phyloP scores from a whole-genome alignment of 73 alveolate species.

The Symbiodinium pilosum region DNA sequence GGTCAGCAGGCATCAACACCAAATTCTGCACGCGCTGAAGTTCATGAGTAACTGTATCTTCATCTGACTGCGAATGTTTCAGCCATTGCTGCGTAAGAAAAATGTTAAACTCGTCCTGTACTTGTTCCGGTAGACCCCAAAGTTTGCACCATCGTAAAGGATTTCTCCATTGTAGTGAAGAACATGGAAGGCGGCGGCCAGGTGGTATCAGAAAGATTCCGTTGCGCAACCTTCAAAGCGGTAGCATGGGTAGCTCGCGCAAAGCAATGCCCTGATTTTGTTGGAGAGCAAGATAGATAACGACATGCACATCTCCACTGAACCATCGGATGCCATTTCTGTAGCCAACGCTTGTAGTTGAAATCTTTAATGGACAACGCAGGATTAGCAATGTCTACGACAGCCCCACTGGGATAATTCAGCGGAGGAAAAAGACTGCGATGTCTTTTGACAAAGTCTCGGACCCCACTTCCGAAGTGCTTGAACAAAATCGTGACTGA shows the following conservation, averaged over 20 bases:
- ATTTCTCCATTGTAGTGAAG: neutral
- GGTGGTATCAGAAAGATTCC: neutral
- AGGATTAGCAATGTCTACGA: neutral
- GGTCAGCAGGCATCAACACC: neutral
- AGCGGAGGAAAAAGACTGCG: neutral
- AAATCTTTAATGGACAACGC: neutral
- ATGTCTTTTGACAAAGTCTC: neutral
- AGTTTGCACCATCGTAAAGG: neutral
- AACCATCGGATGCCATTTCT: neutral
- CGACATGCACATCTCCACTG: neutral
- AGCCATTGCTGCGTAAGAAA: neutral
- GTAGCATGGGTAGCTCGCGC: neutral
- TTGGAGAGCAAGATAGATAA: neutral
- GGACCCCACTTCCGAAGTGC: neutral
- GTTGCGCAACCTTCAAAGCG: too few relatives aligned
- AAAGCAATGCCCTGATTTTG: neutral
- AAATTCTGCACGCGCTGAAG: neutral
- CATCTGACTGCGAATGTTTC: neutral
- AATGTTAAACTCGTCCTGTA: neutral
- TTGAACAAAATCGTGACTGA: neutral
- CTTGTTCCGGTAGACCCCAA: neutral
- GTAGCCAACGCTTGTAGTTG: neutral
- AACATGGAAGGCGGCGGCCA: neutral
- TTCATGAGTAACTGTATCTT: neutral
- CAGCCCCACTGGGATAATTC: neutral